Conservation (phyloP, 192 early-diverging fungal genomes). For the Geosiphon pyriformis region DNA sequence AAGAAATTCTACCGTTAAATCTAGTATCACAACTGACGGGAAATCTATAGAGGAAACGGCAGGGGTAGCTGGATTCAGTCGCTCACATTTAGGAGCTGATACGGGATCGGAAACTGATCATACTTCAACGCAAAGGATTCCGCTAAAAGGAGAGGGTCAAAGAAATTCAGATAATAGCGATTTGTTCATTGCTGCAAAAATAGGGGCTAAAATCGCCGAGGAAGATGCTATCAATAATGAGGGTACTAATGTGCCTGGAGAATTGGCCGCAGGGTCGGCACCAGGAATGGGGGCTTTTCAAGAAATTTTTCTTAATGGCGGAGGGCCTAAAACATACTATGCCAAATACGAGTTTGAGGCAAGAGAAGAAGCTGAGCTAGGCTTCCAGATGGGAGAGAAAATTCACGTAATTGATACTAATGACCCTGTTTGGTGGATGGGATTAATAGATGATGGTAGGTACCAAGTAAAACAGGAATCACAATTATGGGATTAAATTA, state of each 20-base stretch:
- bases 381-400: slow-evolving; percentile 59
- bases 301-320: slow-evolving; percentile 16
- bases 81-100: not conserved
- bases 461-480: no score
- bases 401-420: slow-evolving; percentile 73
- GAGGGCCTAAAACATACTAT: slow-evolving; percentile 41
- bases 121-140: not conserved
- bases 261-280: not conserved
- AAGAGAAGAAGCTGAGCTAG: slow-evolving; percentile 68
- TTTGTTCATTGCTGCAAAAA: not conserved
- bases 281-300: not conserved
- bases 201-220: not conserved
- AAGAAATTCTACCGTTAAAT: not conserved
- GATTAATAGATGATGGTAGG: slow-evolving; percentile 56
- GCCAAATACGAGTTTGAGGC: slow-evolving; percentile 71
- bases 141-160: not conserved
- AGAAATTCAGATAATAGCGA: not conserved
- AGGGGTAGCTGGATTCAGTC: no score
- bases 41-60: not conserved
- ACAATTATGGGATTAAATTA: no score
- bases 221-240: not conserved
- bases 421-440: slow-evolving; percentile 84
- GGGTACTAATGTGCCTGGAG: no score
- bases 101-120: not conserved
- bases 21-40: not conserved